Evolutionary conservation across 2,329 filamentous ascomycete species (phyloP).

Genomic region (Corinectria fuckeliana): DNA sequence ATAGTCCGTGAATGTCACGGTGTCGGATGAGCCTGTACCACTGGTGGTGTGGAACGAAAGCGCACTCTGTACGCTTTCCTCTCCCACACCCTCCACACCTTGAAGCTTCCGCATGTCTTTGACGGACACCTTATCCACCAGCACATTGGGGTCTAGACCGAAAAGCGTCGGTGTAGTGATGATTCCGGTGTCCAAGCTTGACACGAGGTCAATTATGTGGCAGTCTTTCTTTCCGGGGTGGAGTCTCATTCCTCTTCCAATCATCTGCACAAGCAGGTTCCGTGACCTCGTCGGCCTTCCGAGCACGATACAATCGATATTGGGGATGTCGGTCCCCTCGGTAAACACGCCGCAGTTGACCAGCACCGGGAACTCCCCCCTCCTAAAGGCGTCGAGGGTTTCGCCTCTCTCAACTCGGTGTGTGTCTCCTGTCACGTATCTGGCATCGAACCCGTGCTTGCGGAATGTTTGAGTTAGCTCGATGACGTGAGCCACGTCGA

Average conservation of each 20-base stretch:
- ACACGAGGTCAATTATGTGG: conserved; percentile 96
- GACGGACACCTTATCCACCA: conserved; percentile 72
- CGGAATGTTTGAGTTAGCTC: conserved; percentile 80
- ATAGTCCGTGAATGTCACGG: conserved; percentile 86
- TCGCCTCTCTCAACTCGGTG: conserved; percentile 70
- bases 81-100: conserved; percentile 53
- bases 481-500: conserved; percentile 83
- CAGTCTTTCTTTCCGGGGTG: conserved; percentile 84
- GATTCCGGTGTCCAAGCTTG: conserved; percentile 82
- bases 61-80: conserved; percentile 28
- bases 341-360: conserved; percentile 97
- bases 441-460: conserved; percentile 78
- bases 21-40: conserved; percentile 38
- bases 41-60: conserved; percentile 20
- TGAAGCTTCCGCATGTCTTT: conserved; percentile 66
- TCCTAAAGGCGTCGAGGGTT: conserved; percentile 77
- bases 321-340: conserved; percentile 96
- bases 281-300: conserved; percentile 88
- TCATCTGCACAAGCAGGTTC: conserved; percentile 98
- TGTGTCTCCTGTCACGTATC: conserved; percentile 86
- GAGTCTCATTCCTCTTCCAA: conserved; percentile 89
- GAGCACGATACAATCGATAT: conserved; percentile 91
- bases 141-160: conserved; percentile 82
- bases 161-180: conserved; percentile 92
- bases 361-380: conserved; percentile 80